Percentiles rank a stretch among this genome's conserved stretches.
These are phyloP conservation scores for Lenwebbia sp. DNA, from an alignment of 345 rosid genomes.

Conservation along the genomic window DNA sequence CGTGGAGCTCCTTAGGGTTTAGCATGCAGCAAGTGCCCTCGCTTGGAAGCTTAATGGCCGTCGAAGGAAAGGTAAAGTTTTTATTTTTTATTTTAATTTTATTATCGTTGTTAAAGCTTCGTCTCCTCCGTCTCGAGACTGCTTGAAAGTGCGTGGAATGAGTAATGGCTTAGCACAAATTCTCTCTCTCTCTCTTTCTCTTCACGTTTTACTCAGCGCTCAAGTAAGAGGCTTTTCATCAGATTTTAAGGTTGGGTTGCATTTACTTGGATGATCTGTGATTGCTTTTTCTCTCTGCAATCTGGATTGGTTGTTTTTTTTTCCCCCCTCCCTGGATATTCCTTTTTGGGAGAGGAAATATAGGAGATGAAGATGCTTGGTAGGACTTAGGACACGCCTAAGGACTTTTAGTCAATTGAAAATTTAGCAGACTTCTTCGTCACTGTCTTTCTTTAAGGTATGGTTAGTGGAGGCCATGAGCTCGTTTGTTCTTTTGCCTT, in stretches of 20 bases:
- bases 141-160: not conserved
- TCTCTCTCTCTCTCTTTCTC: not conserved
- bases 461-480: not conserved
- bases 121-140: not conserved
- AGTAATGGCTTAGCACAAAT: not conserved
- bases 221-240: not conserved
- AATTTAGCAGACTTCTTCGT: not conserved
- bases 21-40: slow-evolving; percentile 56
- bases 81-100: not conserved
- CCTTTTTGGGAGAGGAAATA: not conserved
- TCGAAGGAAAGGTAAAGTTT: slow-evolving; percentile 53
- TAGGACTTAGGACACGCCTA: not conserved
- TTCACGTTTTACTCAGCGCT: not conserved
- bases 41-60: slow-evolving; percentile 36
- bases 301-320: not conserved
- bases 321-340: not conserved
- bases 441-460: not conserved
- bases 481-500: not conserved
- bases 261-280: not conserved
- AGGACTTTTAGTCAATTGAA: not conserved
- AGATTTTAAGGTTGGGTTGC: not conserved
- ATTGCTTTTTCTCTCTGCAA: not conserved
- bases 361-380: not conserved
- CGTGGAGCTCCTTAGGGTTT: slow-evolving; percentile 63
- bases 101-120: not conserved